Conservation (phyloP, 2,329 filamentous ascomycete genomes). For the Colletotrichum abscissum region DNA sequence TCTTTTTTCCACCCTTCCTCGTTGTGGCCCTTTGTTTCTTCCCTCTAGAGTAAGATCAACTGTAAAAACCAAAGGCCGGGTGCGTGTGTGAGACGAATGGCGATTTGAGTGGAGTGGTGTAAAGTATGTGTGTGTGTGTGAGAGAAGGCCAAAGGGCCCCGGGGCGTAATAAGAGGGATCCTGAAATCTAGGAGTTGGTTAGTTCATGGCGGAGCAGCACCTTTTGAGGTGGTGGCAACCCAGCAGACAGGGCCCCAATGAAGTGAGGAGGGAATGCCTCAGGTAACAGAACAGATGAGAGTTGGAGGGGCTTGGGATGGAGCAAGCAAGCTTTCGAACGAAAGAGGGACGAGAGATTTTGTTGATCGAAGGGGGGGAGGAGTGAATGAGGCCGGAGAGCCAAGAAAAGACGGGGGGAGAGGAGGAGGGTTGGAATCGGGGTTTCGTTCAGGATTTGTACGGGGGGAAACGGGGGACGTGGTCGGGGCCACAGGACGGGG, state of each 20-base stretch:
- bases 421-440: conserved; percentile 21
- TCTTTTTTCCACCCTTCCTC: not conserved
- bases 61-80: not conserved
- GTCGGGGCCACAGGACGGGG: conserved; percentile 10
- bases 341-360: conserved; percentile 27
- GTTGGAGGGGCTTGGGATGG: conserved; percentile 24
- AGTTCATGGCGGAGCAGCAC: conserved; percentile 35
- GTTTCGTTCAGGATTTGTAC: conserved; percentile 26
- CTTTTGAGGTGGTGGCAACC: conserved; percentile 26
- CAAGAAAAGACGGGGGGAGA: conserved; percentile 21
- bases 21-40: not conserved
- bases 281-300: conserved; percentile 22
- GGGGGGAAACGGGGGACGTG: conserved; percentile 19
- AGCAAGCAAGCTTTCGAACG: conserved; percentile 29
- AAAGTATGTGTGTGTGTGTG: not conserved
- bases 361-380: conserved; percentile 9
- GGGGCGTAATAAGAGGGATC: conserved; percentile 10
- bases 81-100: not conserved
- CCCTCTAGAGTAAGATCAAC: not conserved
- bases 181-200: conserved; percentile 18
- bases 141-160: conserved; percentile 26
- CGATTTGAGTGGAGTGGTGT: not conserved
- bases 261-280: conserved; percentile 23
- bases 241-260: not conserved
- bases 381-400: conserved; percentile 16